These are phyloP conservation scores for Termitomyces sp. DNA, from an alignment of 1,284 basidiomycete genomes.

Conservation along the genomic window DNA sequence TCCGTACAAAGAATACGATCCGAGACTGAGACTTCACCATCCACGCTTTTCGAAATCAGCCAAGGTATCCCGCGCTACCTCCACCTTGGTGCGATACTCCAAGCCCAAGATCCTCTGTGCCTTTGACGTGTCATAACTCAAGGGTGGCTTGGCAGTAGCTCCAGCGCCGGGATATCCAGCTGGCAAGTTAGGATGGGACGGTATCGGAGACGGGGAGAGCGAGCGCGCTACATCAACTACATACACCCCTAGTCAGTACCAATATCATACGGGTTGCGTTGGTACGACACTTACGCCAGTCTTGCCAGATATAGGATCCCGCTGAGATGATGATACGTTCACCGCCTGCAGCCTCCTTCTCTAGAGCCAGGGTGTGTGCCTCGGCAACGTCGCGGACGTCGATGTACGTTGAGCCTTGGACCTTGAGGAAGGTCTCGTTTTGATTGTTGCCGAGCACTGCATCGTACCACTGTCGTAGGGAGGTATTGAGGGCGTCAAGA, in stretches of 20 bases:
- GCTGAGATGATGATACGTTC: slow-evolving; percentile 27
- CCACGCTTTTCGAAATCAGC: slow-evolving; percentile 35
- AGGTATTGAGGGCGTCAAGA: slow-evolving; percentile 19
- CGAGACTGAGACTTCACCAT: slow-evolving; percentile 24
- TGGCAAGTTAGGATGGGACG: slow-evolving; percentile 16
- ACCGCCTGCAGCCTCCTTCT: slow-evolving; percentile 25
- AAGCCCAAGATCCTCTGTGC: slow-evolving; percentile 40
- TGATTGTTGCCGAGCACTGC: slow-evolving; percentile 17
- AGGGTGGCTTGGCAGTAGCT: slow-evolving; percentile 23
- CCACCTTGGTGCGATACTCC: slow-evolving; percentile 36
- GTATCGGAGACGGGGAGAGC: slow-evolving; percentile 21
- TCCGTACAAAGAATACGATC: neutral
- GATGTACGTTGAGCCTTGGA: slow-evolving; percentile 19
- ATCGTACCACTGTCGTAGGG: slow-evolving; percentile 21
- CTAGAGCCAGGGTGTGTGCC: slow-evolving; percentile 24
- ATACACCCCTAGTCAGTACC: slow-evolving; percentile 21
- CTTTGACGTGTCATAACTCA: slow-evolving; percentile 30
- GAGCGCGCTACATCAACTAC: slow-evolving; percentile 39
- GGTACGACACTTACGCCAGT: slow-evolving; percentile 13
- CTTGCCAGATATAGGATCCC: slow-evolving; percentile 19
- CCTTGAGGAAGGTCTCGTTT: slow-evolving; percentile 16
- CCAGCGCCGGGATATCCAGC: slow-evolving; percentile 23
- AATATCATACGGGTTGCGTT: neutral
- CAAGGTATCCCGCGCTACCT: slow-evolving; percentile 36
- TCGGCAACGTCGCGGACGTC: slow-evolving; percentile 28